Percentiles rank a stretch among this genome's conserved stretches.
Conservation (phyloP, 2,329 filamentous ascomycete genomes). For the Nemania sp. region DNA sequence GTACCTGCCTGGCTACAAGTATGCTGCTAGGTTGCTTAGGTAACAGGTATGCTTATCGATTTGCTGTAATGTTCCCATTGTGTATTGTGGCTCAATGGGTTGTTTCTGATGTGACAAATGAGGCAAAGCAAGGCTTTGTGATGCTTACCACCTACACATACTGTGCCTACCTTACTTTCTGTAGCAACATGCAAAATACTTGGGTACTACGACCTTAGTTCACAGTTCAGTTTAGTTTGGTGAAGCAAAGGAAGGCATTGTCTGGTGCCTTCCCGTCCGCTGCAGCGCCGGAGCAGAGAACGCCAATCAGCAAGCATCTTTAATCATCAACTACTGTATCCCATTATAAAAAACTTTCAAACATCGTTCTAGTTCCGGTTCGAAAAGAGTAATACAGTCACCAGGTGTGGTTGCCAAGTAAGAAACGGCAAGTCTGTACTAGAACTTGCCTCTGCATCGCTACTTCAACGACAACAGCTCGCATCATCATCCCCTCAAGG, state of each 20-base stretch:
- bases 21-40: not conserved
- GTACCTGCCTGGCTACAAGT: too few species aligned
- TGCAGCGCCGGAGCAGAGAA: too few species aligned
- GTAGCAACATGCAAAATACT: too few species aligned
- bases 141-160: not conserved
- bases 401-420: not conserved
- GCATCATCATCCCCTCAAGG: not conserved
- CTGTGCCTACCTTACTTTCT: too few species aligned
- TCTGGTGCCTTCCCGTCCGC: too few species aligned
- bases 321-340: too few species aligned
- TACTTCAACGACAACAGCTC: not conserved
- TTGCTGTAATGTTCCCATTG: not conserved
- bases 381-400: not conserved
- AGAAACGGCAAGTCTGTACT: not conserved
- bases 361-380: not conserved
- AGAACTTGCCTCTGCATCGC: not conserved
- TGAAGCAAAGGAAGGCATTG: too few species aligned
- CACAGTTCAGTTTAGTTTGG: too few species aligned
- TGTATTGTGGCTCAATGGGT: not conserved
- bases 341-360: too few species aligned
- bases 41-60: conserved; percentile 10
- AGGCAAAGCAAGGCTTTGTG: not conserved
- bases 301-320: too few species aligned
- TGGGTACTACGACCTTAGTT: too few species aligned
- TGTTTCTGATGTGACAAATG: not conserved